Evolutionary conservation across 805 yeast species (phyloP).

Genomic region (Wickerhamiella australiensis): DNA sequence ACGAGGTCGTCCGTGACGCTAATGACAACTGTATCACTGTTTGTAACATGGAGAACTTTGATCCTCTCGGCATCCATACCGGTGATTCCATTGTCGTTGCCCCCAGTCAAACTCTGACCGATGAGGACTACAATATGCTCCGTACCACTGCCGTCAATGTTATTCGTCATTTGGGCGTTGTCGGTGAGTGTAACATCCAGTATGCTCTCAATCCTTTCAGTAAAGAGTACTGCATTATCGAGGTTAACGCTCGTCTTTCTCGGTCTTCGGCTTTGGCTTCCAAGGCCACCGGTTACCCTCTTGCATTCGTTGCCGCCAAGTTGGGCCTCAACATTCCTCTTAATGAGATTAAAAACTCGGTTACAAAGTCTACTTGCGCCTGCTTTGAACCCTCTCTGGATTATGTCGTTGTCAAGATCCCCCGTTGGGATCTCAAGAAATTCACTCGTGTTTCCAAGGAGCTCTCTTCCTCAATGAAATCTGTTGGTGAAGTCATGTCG

Average conservation of each 20-base stretch:
- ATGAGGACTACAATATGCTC: conserved; percentile 94
- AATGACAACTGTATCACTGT: conserved; percentile 96
- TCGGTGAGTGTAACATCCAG: conserved; percentile 98
- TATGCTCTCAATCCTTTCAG: conserved; percentile 90
- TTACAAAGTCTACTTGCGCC: conserved; percentile 86
- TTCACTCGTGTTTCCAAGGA: conserved; percentile 82
- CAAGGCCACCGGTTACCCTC: conserved; percentile 96
- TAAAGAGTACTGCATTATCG: conserved; percentile 92
- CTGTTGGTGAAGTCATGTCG: conserved; percentile 98
- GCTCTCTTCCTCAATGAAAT: conserved; percentile 89
- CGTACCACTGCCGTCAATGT: conserved; percentile 96
- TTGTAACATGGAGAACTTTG: conserved; percentile 98
- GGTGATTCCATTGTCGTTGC: conserved; percentile 99
- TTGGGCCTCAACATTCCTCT: conserved; percentile 85
- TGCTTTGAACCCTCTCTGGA: conserved; percentile 96
- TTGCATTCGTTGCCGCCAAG: conserved; percentile 97
- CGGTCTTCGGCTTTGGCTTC: conserved; percentile 99
- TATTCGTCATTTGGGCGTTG: conserved; percentile 94
- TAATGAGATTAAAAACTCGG: conserved; percentile 83
- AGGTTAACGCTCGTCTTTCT: conserved; percentile 93
- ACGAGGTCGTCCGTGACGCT: conserved; percentile 97
- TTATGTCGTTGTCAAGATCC: conserved; percentile 93
- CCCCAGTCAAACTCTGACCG: conserved; percentile 93
- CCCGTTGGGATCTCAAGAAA: conserved; percentile 97
- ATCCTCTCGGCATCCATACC: conserved; percentile 95